Base-by-base conservation (phyloP, 1,284 basidiomycete genomes). In the Boletellus sp. region DNA sequence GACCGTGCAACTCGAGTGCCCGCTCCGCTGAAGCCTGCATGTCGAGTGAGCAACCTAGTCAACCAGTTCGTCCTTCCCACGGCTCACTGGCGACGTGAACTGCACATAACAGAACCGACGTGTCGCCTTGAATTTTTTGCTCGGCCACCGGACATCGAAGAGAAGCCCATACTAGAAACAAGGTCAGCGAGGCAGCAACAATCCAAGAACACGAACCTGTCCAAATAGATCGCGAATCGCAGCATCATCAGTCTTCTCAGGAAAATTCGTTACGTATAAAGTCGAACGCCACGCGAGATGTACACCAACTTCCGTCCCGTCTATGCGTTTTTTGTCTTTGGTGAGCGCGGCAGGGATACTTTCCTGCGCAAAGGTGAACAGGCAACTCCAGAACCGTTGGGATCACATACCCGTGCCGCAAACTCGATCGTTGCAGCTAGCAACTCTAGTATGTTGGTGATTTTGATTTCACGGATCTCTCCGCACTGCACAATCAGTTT, bases 111-210 rank as follows among this genome's bases (percentile, higher is more conserved):
- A 96, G 71, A 99, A 99, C 13, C 97, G 80, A 24, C 97, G 78
- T 1, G 88, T 88, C 49, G 77, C 83, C 67, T 93, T 94, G 75
- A 93, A 96, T 66, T 96, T 95, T 67, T 95, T 95, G 72, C 93
- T 97, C 7, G 97, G 97, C 97, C 96, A 99, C 18, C 97, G 88
- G 13, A 95, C 90, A 58, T 97, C 93, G 54, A 99, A 91, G 47
- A 99, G 82, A 6, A 79, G 80, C 1, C 97, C 97, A 70, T 89
- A 95, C 87, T 94, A 58, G 1, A 36, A 36, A 35, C 49, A 45
- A 44, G 46, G 41, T 56, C 28, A 58, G 47, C 36, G 8, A 60
- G 43, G 46, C 11, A 33, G 28, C 15, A 24, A 51, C 16, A 49
- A 39, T 18, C 6, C 15, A 37, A 41, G 6, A 22, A 35, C 41